Evolutionary conservation across 805 yeast genomes (phyloP).

Genomic region (Nakazawaea populi): DNA sequence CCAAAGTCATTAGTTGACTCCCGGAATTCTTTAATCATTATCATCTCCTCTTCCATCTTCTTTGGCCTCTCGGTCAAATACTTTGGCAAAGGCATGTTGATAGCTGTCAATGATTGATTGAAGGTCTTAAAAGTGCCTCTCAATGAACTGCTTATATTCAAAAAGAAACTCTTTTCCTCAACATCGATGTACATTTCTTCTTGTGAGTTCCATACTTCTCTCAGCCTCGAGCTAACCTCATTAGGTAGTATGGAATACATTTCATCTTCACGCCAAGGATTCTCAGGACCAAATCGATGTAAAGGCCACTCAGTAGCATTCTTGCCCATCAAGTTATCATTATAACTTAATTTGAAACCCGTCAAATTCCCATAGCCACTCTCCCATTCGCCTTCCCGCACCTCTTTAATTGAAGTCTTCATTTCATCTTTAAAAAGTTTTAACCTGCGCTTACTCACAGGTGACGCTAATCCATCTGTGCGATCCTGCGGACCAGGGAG

Average conservation of each 20-base stretch:
- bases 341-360: slow-evolving; percentile 63
- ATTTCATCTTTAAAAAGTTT: slow-evolving; percentile 29
- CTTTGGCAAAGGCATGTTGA: slow-evolving; percentile 24
- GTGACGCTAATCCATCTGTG: slow-evolving; percentile 8
- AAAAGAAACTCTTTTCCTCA: slow-evolving; percentile 20
- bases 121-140: slow-evolving; percentile 33
- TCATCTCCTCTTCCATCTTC: not conserved
- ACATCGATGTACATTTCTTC: not conserved
- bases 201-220: slow-evolving; percentile 41
- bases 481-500: slow-evolving; percentile 28
- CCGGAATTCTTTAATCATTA: slow-evolving; percentile 2
- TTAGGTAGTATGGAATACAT: slow-evolving; percentile 56
- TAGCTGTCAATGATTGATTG: slow-evolving; percentile 14
- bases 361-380: slow-evolving; percentile 66
- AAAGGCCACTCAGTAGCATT: slow-evolving; percentile 54
- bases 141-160: slow-evolving; percentile 44
- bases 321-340: slow-evolving; percentile 43
- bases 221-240: slow-evolving; percentile 40
- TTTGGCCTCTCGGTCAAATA: slow-evolving; percentile 16
- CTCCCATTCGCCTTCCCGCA: slow-evolving; percentile 36
- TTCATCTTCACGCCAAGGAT: slow-evolving; percentile 43
- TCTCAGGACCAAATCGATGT: slow-evolving; percentile 21
- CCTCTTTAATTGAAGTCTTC: slow-evolving; percentile 23
- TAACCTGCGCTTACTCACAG: slow-evolving; percentile 20
- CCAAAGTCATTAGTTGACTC: slow-evolving; percentile 7